Conservation (phyloP, 805 yeast genomes). For the Metschnikowia drakensbergensis region DNA sequence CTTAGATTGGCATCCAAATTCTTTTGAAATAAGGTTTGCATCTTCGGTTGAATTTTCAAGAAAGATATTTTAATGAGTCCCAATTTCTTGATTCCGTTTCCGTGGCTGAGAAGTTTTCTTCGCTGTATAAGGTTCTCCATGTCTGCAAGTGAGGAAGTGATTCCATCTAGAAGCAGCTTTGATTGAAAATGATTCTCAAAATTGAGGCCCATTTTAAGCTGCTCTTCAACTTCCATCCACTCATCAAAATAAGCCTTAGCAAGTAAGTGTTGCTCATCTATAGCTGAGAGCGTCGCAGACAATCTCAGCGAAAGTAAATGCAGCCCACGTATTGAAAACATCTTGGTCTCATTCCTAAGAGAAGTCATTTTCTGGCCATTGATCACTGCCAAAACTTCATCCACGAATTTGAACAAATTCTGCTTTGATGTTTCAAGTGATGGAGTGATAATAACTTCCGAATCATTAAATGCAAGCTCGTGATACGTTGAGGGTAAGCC, state of each 20-base stretch:
- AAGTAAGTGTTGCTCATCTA: background rate
- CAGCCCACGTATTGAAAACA: background rate
- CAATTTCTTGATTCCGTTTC: background rate
- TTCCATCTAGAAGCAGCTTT: background rate
- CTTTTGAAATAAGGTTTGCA: slow-evolving; percentile 1
- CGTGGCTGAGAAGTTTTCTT: background rate
- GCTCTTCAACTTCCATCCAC: background rate
- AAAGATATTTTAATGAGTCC: slow-evolving; percentile 6
- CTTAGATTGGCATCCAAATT: background rate
- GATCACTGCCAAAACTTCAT: slow-evolving; percentile 16
- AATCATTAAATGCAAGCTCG: slow-evolving; percentile 33
- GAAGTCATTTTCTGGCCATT: slow-evolving; percentile 14
- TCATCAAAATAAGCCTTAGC: background rate
- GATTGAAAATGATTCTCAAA: background rate
- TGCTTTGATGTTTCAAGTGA: slow-evolving; percentile 36
- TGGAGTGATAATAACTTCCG: slow-evolving; percentile 38
- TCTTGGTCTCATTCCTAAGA: background rate
- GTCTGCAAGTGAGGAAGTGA: background rate
- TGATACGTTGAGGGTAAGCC: slow-evolving; percentile 24
- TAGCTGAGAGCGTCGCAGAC: background rate
- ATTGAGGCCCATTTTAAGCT: background rate
- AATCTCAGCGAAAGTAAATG: background rate
- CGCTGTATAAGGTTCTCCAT: background rate
- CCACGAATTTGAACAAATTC: slow-evolving; percentile 21
- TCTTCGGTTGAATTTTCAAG: slow-evolving; percentile 3